A percentile compares a stretch with the other conserved stretches of the same genome.
These are phyloP conservation scores for Monilinia laxa DNA, from an alignment of 2,329 filamentous ascomycete species.

Conservation along the genomic window DNA sequence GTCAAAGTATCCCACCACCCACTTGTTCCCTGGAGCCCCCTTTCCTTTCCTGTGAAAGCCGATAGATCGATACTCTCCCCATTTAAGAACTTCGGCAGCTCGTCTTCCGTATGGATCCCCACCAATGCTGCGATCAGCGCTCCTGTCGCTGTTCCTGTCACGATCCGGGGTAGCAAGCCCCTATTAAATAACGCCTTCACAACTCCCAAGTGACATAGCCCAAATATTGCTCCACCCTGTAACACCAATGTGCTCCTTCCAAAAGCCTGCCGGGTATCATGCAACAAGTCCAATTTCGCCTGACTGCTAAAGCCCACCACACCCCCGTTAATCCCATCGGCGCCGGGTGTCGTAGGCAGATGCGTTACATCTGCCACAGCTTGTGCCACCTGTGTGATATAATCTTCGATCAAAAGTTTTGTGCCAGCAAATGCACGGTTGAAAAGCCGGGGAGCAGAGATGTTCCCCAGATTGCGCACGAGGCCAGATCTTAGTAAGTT, in stretches of 20 bases:
- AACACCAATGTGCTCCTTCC: constrained; percentile 82
- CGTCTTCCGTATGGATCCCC: constrained; percentile 81
- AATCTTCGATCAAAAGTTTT: constrained; percentile 87
- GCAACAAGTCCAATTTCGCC: constrained; percentile 77
- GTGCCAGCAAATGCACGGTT: constrained; percentile 85
- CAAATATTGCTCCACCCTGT: constrained; percentile 89
- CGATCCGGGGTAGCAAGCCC: constrained; percentile 81
- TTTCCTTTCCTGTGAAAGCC: constrained; percentile 60
- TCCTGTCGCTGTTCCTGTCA: constrained; percentile 87
- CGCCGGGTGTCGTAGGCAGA: constrained; percentile 56
- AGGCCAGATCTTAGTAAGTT: constrained; percentile 77
- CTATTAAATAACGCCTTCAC: constrained; percentile 82
- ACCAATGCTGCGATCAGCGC: constrained; percentile 87
- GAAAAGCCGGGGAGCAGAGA: constrained; percentile 77
- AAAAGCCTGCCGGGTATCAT: constrained; percentile 85
- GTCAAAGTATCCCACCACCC: constrained; percentile 56
- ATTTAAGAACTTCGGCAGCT: constrained; percentile 72
- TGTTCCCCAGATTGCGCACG: constrained; percentile 87
- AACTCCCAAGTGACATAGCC: constrained; percentile 84
- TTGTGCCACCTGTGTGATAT: constrained; percentile 79
- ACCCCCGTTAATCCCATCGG: constrained; percentile 43
- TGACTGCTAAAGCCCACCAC: constrained; percentile 44
- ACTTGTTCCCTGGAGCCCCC: constrained; percentile 35
- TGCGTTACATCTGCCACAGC: constrained; percentile 73
- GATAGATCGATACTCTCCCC: constrained; percentile 80